These are phyloP conservation scores for Saccharata proteae DNA, from an alignment of 2,329 filamentous ascomycete species.

Conservation along the genomic window DNA sequence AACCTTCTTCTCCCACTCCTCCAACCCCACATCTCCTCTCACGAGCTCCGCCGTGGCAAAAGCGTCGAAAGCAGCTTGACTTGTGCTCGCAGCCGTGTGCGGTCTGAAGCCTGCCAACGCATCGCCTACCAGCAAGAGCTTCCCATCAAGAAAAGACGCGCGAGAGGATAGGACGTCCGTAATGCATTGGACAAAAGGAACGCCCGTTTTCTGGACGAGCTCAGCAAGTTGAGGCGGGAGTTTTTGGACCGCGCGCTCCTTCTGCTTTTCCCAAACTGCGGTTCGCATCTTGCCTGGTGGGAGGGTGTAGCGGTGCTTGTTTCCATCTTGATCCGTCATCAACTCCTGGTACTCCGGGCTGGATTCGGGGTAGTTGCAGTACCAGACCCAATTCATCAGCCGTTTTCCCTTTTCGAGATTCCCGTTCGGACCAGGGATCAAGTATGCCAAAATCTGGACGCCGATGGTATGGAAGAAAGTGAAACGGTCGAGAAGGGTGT, in stretches of 20 bases:
- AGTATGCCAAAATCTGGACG: slow-evolving; percentile 29
- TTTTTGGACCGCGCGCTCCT: slow-evolving; percentile 17
- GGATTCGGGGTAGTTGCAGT: slow-evolving; percentile 29
- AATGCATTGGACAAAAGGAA: slow-evolving; percentile 35
- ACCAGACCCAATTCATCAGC: slow-evolving; percentile 38
- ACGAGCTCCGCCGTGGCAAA: slow-evolving; percentile 28
- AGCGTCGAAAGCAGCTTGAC: slow-evolving; percentile 35
- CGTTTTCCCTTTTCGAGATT: slow-evolving; percentile 26
- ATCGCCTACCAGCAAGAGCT: slow-evolving; percentile 35
- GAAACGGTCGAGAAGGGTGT: slow-evolving; percentile 26
- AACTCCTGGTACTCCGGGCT: slow-evolving; percentile 27
- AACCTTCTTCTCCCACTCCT: slow-evolving; percentile 25
- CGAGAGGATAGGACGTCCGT: slow-evolving; percentile 28
- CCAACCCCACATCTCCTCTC: slow-evolving; percentile 22
- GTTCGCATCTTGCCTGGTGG: slow-evolving; percentile 29
- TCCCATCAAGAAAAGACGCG: slow-evolving; percentile 29
- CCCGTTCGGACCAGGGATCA: slow-evolving; percentile 33
- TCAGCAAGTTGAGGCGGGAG: slow-evolving; percentile 31
- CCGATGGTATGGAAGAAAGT: slow-evolving; percentile 28
- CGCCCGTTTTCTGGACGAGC: slow-evolving; percentile 26
- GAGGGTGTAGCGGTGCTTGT: slow-evolving; percentile 30
- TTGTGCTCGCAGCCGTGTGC: slow-evolving; percentile 34
- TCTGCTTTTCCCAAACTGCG: slow-evolving; percentile 27
- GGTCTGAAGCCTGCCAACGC: slow-evolving; percentile 35
- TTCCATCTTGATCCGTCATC: slow-evolving; percentile 33